Evolutionary conservation across 2,329 filamentous ascomycete genomes (phyloP), one percentile per base, ranked within the genome.

Genomic region (Colletotrichum ledebouriae): DNA sequence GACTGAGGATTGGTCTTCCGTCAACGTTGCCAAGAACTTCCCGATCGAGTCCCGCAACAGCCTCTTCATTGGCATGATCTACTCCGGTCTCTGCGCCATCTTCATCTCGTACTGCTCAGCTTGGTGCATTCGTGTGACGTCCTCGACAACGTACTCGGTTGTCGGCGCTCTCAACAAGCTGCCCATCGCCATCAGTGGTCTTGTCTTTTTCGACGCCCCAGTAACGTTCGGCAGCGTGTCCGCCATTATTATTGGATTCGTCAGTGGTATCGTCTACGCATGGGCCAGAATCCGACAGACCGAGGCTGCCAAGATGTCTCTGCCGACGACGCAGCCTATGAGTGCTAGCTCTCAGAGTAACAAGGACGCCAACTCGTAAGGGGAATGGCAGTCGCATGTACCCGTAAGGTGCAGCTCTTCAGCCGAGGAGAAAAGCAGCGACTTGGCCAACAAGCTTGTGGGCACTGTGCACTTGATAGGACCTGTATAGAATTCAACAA

Each of bases 101-200:
- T 97, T 98, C 83, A 99, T 99, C 80, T 98, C 95, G n/a, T 99
- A 99, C 87, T 97, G 94, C 77, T 98, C 95, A 15, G 96, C 96
- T 42, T 99, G 96, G 96, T 98, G 96, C 78, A 97, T 99, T 72
- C 94, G 96, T 73, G 93, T 97, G 72, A 98, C 96, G 7, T 97
- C 94, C 0, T 98, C 94, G 17, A 99, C 96, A 9, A 99, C 96
- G 2, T 99, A 98, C 85, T 97, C 93, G 34, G 98, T 99, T 95
- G 96, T 98, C 64, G 96, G 96, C 71, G 94, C 95, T 17, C 86
- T 99, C 76, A 99, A 99, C 87, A 99, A 99, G 86, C 90, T 99
- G 37, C 96, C 96, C 47, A 94, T 99, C 74, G 96, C 96, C 63
- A 80, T 99, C 73, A 95, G 92, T 71, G 96, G 96, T 33, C 87